phyloP scores from a whole-genome alignment of 1,139 yeast species.

The Petasospora rhodanensis region DNA sequence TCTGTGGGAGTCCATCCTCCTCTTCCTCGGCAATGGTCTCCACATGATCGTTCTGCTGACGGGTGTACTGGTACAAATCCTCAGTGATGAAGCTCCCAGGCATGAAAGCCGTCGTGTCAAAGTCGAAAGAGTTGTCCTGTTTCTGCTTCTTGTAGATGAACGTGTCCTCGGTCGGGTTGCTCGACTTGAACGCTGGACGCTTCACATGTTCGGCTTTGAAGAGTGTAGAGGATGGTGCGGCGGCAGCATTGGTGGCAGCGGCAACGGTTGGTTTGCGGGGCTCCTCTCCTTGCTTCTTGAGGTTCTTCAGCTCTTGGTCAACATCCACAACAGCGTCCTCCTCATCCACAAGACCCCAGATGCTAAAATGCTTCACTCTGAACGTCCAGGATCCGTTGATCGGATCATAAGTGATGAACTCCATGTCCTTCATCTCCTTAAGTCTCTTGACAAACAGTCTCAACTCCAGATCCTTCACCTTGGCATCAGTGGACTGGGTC shows the following conservation, averaged over 20 bases:
- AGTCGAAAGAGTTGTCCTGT: conserved; percentile 16
- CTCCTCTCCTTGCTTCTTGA: conserved; percentile 18
- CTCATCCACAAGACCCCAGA: conserved; percentile 84
- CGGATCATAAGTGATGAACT: conserved; percentile 76
- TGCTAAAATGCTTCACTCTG: conserved; percentile 84
- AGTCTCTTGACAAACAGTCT: conserved; percentile 46
- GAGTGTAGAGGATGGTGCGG: too few relatives aligned
- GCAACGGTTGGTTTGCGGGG: neutral
- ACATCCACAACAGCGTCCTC: conserved; percentile 53
- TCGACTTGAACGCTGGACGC: conserved; percentile 9
- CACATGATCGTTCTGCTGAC: too few relatives aligned
- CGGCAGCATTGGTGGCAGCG: conserved; percentile 9
- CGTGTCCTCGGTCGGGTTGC: conserved; percentile 22
- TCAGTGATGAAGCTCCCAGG: conserved; percentile 26
- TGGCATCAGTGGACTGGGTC: conserved; percentile 23
- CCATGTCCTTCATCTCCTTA: conserved; percentile 59
- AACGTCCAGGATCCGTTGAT: conserved; percentile 75
- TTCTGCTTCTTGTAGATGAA: conserved; percentile 26
- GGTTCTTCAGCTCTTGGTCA: conserved; percentile 24
- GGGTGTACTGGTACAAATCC: conserved; percentile 6
- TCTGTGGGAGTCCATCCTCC: neutral
- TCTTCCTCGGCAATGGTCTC: conserved; percentile 1
- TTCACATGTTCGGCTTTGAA: too few relatives aligned
- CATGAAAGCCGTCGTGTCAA: conserved; percentile 19
- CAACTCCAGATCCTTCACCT: conserved; percentile 37